Evolutionary conservation across 805 yeast species (phyloP).

Genomic region (Monosporozyma aerobia): DNA sequence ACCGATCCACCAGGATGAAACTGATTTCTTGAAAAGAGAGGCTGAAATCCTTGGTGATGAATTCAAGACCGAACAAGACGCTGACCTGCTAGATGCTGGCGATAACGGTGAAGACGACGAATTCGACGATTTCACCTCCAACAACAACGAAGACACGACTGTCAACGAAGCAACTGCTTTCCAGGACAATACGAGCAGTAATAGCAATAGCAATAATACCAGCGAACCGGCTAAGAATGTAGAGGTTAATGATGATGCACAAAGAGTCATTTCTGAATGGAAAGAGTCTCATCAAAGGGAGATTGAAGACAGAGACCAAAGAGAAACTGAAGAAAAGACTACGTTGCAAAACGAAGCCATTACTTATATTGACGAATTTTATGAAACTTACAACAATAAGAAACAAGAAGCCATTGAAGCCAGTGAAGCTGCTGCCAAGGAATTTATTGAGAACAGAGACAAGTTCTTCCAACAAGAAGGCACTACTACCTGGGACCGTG

Average conservation of each 20-base stretch:
- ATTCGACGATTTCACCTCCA: slow-evolving; percentile 17
- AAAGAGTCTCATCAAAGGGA: slow-evolving; percentile 70
- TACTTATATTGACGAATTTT: slow-evolving; percentile 81
- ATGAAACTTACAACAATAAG: slow-evolving; percentile 81
- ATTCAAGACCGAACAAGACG: slow-evolving; percentile 57
- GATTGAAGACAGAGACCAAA: slow-evolving; percentile 68
- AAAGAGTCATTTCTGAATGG: slow-evolving; percentile 52
- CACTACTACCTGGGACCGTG: slow-evolving; percentile 69
- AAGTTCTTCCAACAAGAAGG: slow-evolving; percentile 63
- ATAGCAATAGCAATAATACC: background rate
- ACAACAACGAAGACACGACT: slow-evolving; percentile 16
- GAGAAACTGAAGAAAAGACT: slow-evolving; percentile 50
- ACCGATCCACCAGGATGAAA: slow-evolving; percentile 22
- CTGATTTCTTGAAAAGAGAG: slow-evolving; percentile 62
- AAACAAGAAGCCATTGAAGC: slow-evolving; percentile 59
- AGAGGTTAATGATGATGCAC: slow-evolving; percentile 35
- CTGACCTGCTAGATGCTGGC: slow-evolving; percentile 32
- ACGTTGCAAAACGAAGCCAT: slow-evolving; percentile 69
- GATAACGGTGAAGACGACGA: slow-evolving; percentile 36
- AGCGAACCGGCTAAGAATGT: slow-evolving; percentile 23
- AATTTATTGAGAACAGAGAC: slow-evolving; percentile 67
- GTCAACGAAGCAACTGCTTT: slow-evolving; percentile 11
- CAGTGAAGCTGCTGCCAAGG: slow-evolving; percentile 59
- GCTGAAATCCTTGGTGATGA: slow-evolving; percentile 61
- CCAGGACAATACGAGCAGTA: background rate